phyloP scores from a whole-genome alignment of 2,329 filamentous ascomycete species.

The Aspergillus persii region DNA sequence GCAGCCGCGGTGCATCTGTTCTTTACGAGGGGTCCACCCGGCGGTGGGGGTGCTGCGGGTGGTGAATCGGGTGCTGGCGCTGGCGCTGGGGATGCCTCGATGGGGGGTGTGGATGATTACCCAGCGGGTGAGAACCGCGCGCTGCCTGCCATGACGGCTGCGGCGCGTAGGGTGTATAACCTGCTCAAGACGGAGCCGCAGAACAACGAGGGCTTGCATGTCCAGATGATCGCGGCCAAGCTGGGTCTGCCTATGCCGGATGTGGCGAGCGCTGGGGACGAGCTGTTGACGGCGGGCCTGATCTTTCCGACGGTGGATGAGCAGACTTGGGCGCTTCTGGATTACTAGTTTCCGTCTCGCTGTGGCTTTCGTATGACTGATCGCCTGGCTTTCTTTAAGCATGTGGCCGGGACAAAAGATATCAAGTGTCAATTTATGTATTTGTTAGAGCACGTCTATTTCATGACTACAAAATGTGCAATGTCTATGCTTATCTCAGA shows the following conservation, averaged over 20 bases:
- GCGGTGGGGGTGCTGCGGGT: conserved; percentile 47
- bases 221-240: conserved; percentile 69
- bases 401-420: neutral
- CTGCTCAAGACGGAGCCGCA: conserved; percentile 66
- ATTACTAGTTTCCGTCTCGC: conserved; percentile 41
- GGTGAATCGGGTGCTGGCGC: conserved; percentile 39
- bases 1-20: conserved; percentile 83
- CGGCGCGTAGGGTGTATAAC: conserved; percentile 69
- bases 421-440: neutral
- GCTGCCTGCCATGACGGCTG: conserved; percentile 51
- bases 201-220: conserved; percentile 78
- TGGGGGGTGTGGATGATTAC: conserved; percentile 36
- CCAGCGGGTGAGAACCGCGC: conserved; percentile 25
- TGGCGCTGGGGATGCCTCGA: conserved; percentile 23
- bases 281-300: conserved; percentile 69
- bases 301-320: conserved; percentile 94
- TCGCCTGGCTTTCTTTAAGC: neutral
- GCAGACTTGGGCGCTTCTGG: conserved; percentile 83
- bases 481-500: no score
- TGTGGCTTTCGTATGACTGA: no score
- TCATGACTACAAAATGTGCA: no score
- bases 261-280: conserved; percentile 74
- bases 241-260: conserved; percentile 66
- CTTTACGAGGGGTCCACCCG: conserved; percentile 67
- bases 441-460: neutral